Evolutionary conservation across 23 red algal species (phyloP), one percentile per base, ranked within the genome.

Genomic region (Gracilaria caudata): DNA sequence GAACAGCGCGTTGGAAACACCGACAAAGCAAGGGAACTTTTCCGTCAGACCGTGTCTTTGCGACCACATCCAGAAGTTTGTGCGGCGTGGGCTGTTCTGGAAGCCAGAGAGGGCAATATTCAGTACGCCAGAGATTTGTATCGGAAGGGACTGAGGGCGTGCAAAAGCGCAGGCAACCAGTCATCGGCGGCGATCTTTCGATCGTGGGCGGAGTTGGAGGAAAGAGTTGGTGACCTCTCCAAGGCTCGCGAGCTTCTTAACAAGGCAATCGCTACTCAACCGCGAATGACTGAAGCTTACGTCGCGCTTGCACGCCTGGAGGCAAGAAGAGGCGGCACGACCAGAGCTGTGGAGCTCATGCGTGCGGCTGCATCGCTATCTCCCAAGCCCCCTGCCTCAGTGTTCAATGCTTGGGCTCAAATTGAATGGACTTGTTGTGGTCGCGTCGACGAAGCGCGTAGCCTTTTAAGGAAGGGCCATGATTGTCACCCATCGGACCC

Each of bases 171-270:
- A 40, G 41, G 51, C 47, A 70, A 66, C 28, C 68, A 61, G 40
- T 74, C 78, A 21, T 51, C 84, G 10, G 81, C 88, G 20, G 80
- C 35, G 17, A 35, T 92, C 16, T 89, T 78, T n/a, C 51, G 86
- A 74, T 79, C 64, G 1, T 98, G 95, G 95, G 97, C 93, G 9
- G 92, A 94, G 36, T 72, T 93, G 73, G 97, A 99, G 85, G 92
- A 94, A 64, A 76, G 85, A 24, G 43, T 86, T 29, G 97, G 97
- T 60, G 86, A 93, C 81, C 44, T 93, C 17, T 44, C 70, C 5
- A 77, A 74, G 12, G 93, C 97, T 64, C 77, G 90, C 14, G 84
- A 92, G 16, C 53, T 99, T 23, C 57, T 99, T 28, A 73, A 53
- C 23, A 86, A 82, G 84, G 97, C 97, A 5, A 82, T 99, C 63